Conservation (phyloP, 1,139 yeast genomes). For the Blastobotrys capitulatus region DNA sequence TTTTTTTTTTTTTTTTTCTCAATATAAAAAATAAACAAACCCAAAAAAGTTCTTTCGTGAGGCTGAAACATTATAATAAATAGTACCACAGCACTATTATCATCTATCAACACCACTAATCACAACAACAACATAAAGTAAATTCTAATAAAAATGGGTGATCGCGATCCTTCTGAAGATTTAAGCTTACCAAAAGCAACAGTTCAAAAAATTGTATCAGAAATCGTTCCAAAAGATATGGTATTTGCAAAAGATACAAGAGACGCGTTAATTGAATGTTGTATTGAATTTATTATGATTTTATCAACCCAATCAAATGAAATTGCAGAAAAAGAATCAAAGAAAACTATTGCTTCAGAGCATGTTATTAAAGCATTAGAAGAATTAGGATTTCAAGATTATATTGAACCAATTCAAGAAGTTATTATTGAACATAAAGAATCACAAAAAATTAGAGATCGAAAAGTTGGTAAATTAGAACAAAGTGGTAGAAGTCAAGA, state of each 20-base stretch:
- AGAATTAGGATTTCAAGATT: slow-evolving; percentile 82
- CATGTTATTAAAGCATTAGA: slow-evolving; percentile 89
- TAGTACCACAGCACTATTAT: too few relatives aligned
- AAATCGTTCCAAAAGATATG: slow-evolving; percentile 78
- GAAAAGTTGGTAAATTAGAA: slow-evolving; percentile 88
- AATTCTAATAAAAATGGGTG: slow-evolving; percentile 31
- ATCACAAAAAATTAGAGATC: slow-evolving; percentile 69
- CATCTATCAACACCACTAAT: background rate
- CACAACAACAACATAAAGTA: too few relatives aligned
- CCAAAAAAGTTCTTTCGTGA: too few relatives aligned
- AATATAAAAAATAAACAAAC: too few relatives aligned
- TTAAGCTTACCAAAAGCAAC: slow-evolving; percentile 55
- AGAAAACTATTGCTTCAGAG: slow-evolving; percentile 94
- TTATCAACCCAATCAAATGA: slow-evolving; percentile 91
- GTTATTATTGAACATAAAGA: slow-evolving; percentile 86
- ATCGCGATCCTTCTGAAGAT: slow-evolving; percentile 34
- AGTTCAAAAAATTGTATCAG: slow-evolving; percentile 89
- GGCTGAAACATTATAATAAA: too few relatives aligned
- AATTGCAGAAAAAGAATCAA: slow-evolving; percentile 92
- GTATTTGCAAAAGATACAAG: slow-evolving; percentile 91
- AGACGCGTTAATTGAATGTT: slow-evolving; percentile 92
- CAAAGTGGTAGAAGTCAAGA: slow-evolving; percentile 90
- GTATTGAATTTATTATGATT: slow-evolving; percentile 94
- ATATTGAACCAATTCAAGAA: slow-evolving; percentile 75
- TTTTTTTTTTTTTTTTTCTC: too few relatives aligned